phyloP scores from a whole-genome alignment of 2,329 filamentous ascomycete species.

The Sporothrix brasiliensis region DNA sequence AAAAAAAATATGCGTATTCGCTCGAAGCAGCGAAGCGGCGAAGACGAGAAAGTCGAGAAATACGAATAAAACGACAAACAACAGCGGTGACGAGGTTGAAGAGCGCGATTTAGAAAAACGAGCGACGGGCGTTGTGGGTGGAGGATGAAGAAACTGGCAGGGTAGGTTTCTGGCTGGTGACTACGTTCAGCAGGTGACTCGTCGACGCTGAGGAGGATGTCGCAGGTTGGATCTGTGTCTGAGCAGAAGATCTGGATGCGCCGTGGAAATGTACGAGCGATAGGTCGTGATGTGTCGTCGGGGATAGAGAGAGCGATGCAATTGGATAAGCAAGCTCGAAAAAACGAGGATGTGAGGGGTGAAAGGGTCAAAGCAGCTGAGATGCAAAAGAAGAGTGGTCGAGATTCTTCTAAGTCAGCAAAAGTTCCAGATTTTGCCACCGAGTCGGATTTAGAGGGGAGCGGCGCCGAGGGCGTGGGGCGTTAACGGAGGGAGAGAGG shows the following conservation, averaged over 20 bases:
- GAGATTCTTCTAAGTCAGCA: slow-evolving; percentile 32
- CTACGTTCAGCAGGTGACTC: slow-evolving; percentile 17
- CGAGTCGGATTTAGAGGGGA: slow-evolving; percentile 31
- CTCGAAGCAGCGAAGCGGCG: slow-evolving; percentile 7
- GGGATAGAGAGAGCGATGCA: slow-evolving; percentile 19
- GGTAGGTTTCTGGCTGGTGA: slow-evolving; percentile 24
- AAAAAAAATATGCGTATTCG: slow-evolving; percentile 4
- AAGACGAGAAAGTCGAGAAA: neutral
- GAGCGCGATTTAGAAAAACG: slow-evolving; percentile 4
- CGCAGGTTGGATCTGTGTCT: slow-evolving; percentile 1
- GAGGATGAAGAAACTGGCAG: neutral
- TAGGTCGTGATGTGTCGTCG: neutral
- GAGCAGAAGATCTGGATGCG: slow-evolving; percentile 1
- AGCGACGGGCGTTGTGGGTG: slow-evolving; percentile 17
- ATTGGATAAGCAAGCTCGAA: slow-evolving; percentile 14
- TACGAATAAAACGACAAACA: neutral
- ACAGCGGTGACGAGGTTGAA: neutral
- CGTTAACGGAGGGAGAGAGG: slow-evolving; percentile 22
- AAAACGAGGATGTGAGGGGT: slow-evolving; percentile 8
- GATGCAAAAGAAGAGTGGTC: slow-evolving; percentile 25
- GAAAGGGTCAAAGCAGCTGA: slow-evolving; percentile 30
- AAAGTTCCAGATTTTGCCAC: slow-evolving; percentile 31
- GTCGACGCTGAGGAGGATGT: slow-evolving; percentile 23
- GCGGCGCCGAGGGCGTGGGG: slow-evolving; percentile 26
- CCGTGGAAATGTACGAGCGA: neutral